Conservation (phyloP, 805 yeast species). For the Candida hungchunana region DNA sequence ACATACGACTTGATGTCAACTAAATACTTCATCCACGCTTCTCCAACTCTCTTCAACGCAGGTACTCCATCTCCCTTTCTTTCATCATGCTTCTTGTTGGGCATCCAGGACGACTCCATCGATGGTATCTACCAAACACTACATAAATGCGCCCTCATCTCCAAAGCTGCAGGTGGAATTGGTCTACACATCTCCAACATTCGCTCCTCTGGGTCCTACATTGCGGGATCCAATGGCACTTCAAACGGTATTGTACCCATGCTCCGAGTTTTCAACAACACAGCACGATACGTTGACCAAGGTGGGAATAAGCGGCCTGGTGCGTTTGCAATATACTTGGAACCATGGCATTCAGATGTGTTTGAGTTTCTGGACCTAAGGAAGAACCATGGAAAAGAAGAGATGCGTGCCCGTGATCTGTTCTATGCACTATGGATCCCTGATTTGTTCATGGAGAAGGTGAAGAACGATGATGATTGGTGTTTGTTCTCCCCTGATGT, state of each 20-base stretch:
- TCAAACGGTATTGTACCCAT: conserved; percentile 95
- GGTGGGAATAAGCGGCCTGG: conserved; percentile 99
- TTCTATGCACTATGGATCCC: conserved; percentile 95
- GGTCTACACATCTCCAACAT: conserved; percentile 88
- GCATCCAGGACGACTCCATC: conserved; percentile 91
- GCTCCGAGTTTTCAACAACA: conserved; percentile 91
- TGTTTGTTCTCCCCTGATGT: conserved; percentile 84
- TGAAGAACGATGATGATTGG: conserved; percentile 77
- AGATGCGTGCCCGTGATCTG: conserved; percentile 85
- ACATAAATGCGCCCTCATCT: conserved; percentile 82
- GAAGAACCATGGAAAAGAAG: conserved; percentile 95
- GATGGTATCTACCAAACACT: conserved; percentile 92
- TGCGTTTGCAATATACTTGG: conserved; percentile 89
- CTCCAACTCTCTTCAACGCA: conserved; percentile 92
- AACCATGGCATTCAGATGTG: conserved; percentile 96
- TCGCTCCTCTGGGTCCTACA: conserved; percentile 80
- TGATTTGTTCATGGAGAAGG: conserved; percentile 90
- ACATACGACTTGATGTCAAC: conserved; percentile 86
- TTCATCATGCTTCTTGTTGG: conserved; percentile 89
- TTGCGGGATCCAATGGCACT: conserved; percentile 88
- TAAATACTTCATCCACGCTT: conserved; percentile 87
- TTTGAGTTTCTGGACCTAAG: conserved; percentile 82
- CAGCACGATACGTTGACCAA: conserved; percentile 96
- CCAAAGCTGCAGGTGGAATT: conserved; percentile 94
- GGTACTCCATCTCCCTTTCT: conserved; percentile 83